Conservation (phyloP, 805 yeast genomes). For the Yamadazyma sp. region DNA sequence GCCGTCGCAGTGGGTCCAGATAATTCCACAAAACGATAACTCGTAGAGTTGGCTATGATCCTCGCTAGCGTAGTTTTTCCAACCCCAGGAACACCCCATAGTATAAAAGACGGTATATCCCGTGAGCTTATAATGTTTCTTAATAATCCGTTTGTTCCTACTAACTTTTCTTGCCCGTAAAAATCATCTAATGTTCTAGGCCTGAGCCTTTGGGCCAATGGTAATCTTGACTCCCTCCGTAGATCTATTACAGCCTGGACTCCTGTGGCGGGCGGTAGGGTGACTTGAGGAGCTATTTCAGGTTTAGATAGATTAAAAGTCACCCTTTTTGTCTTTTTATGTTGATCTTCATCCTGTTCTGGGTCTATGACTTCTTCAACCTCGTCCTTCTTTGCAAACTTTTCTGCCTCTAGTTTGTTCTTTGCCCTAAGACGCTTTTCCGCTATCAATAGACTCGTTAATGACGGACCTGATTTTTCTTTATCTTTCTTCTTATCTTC, state of each 20-base stretch:
- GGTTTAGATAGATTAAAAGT: no score
- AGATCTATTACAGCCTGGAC: conserved; percentile 16
- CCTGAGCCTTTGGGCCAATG: conserved; percentile 42
- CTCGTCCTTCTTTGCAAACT: background rate
- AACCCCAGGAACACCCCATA: conserved; percentile 48
- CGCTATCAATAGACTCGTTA: conserved; percentile 35
- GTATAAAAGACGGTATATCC: conserved; percentile 39
- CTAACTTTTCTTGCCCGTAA: conserved; percentile 42
- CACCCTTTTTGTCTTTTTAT: no score
- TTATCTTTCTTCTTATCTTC: conserved; percentile 19
- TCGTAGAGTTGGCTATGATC: conserved; percentile 33
- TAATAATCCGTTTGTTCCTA: conserved; percentile 36
- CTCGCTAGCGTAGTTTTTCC: conserved; percentile 46
- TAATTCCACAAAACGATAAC: conserved; percentile 36
- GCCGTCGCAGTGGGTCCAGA: conserved; percentile 41
- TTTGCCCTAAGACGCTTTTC: conserved; percentile 28
- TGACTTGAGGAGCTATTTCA: no score
- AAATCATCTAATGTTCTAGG: conserved; percentile 40
- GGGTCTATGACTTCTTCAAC: background rate
- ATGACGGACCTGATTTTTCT: conserved; percentile 27
- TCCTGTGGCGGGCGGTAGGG: no score
- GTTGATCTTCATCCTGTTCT: background rate
- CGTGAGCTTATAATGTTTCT: conserved; percentile 34
- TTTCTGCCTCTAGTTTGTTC: conserved; percentile 12
- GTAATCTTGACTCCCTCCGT: conserved; percentile 24